Conservation (phyloP, 2,329 filamentous ascomycete genomes). For the Colletotrichum sp. region DNA sequence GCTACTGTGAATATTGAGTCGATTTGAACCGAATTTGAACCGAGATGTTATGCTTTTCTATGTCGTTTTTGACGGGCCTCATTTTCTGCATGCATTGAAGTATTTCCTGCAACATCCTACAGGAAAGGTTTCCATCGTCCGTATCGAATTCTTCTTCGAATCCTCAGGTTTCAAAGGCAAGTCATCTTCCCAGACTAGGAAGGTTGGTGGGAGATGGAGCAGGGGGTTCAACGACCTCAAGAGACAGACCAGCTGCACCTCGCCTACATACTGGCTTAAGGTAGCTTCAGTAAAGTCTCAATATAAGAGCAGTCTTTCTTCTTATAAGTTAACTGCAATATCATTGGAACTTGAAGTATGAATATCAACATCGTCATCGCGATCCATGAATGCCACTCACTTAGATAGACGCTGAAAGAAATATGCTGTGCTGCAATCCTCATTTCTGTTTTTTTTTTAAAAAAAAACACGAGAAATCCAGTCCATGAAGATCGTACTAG, state of each 20-base stretch:
- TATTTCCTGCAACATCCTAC: background rate
- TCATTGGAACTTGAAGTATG: background rate
- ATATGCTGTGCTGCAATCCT: background rate
- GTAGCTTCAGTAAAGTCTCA: background rate
- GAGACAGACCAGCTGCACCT: background rate
- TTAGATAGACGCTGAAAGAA: background rate
- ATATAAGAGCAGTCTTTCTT: background rate
- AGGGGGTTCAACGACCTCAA: background rate
- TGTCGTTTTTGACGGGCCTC: background rate
- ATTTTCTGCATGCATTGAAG: background rate
- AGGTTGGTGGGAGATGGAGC: background rate
- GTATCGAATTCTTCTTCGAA: background rate
- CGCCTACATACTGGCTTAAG: background rate
- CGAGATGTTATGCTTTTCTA: background rate
- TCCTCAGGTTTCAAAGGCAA: background rate
- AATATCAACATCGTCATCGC: background rate
- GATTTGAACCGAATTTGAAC: rapidly evolving
- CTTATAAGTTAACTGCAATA: background rate
- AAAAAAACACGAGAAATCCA: too few species aligned
- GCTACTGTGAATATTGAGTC: background rate
- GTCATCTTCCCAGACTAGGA: background rate
- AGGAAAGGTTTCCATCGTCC: rapidly evolving
- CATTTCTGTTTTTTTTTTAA: too few species aligned
- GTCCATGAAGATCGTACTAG: background rate
- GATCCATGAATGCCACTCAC: background rate